Base-by-base conservation (phyloP, 495 filamentous ascomycete genomes). In the Hypoxylon perforatum region DNA sequence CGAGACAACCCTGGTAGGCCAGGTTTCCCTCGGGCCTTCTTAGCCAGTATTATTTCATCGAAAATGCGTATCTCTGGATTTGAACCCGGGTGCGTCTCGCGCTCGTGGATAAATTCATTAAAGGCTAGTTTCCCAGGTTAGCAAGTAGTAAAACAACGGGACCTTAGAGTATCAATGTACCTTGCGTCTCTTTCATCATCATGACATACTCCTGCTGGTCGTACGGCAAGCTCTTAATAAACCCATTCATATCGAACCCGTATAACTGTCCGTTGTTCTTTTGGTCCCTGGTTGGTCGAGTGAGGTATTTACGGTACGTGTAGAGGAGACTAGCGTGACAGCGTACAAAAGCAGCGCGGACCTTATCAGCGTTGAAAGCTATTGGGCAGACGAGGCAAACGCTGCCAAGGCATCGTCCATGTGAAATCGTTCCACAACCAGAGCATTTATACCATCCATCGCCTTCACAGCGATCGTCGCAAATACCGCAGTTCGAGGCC, bases 71-170 rank as follows among this genome's bases (percentile, higher is more conserved):
- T 91, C 8, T 83, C 67, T 3, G 93, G 90, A 55, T 84, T 73
- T 1, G 76, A 71, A 5, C 85, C 75, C 10, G 84, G 75, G 33
- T 84, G 84, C 14, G 83, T 82, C 75, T 99, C 95, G 30, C 95
- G 88, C 49, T 96, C 92, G 73, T 96, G 92, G 70, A 97, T 94
- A 73, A 98, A 99, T 76, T 97, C 93, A 73, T 96, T 97, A 77
- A 99, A 97, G 14, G 84, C 93, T 94, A 48, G 11, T 38, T 28
- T 7, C 9, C 33, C n/a, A 14, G 35, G 48, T 71, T 49, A 73
- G 65, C 38, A 67, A 28, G 14, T 12, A 50, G 33, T 47, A 15
- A 22, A 54, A 18, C 10, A 28, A 42, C 9, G 0, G 38, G 12
- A 33, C 25, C 12, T 8, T 8, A n/a, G 11, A 36, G 23, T 1